Conservation (phyloP, 2,329 filamentous ascomycete genomes). For the Cladosporium phlei region DNA sequence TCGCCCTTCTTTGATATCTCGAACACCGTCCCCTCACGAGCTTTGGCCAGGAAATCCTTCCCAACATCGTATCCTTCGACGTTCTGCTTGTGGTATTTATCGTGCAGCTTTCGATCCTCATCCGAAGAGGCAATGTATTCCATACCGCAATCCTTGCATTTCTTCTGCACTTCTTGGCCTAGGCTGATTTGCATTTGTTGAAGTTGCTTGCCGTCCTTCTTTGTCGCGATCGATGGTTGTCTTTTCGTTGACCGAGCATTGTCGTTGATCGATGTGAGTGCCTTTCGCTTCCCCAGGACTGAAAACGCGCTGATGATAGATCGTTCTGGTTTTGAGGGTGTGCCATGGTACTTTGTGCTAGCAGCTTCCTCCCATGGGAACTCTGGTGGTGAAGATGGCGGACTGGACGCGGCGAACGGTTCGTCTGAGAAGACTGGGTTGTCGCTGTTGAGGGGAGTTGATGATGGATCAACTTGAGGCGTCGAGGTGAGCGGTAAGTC, state of each 20-base stretch:
- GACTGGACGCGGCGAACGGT: slow-evolving; percentile 36
- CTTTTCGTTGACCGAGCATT: slow-evolving; percentile 31
- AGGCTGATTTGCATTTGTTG: slow-evolving; percentile 60
- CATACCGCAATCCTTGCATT: slow-evolving; percentile 60
- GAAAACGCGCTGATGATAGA: slow-evolving; percentile 29
- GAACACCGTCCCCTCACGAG: slow-evolving; percentile 15
- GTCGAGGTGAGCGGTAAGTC: not conserved
- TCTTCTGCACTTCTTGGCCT: slow-evolving; percentile 51
- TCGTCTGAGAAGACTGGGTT: slow-evolving; percentile 25
- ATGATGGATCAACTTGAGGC: slow-evolving; percentile 12
- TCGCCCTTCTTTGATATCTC: slow-evolving; percentile 32
- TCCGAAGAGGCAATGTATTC: slow-evolving; percentile 59
- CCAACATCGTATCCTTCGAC: slow-evolving; percentile 57
- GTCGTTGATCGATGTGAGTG: slow-evolving; percentile 22
- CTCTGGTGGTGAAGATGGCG: slow-evolving; percentile 50
- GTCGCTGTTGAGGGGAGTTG: slow-evolving; percentile 22
- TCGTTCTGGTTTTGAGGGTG: slow-evolving; percentile 13
- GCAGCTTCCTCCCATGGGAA: slow-evolving; percentile 34
- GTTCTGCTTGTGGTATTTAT: slow-evolving; percentile 60
- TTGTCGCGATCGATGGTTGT: slow-evolving; percentile 21
- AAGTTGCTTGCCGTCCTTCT: slow-evolving; percentile 30
- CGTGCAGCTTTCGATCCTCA: slow-evolving; percentile 59
- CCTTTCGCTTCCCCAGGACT: slow-evolving; percentile 29
- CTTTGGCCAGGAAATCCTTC: slow-evolving; percentile 50
- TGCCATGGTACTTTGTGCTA: not conserved